Evolutionary conservation across 2,329 filamentous ascomycete species (phyloP), one percentile per base, ranked within the genome.

Genomic region (Pseudopyrenochaeta lycopersici): DNA sequence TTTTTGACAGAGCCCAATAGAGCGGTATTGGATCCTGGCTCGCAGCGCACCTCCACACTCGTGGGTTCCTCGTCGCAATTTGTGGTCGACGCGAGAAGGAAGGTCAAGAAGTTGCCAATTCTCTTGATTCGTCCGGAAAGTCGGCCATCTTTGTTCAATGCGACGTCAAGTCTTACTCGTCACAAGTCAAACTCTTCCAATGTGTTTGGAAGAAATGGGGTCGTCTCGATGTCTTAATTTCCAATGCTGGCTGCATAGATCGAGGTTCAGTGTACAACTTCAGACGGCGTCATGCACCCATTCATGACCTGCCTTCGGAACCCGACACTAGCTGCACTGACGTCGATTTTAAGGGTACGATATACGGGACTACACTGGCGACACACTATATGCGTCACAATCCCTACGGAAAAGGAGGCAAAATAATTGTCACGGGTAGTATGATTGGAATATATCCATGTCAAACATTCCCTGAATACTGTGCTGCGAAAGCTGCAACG

Each of bases 361-460:
- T 84, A 0, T 83, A 82, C 52, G 80, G 81, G 3, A 79, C 77
- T 1, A 76, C 78, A 49, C 70, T 84, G 7, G 80, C 82, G 0
- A 79, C 76, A 1, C 81, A 84, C 58, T 84, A 82, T 63, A 84
- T 84, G 82, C 74, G 81, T 9, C 74, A 82, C 52, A 84, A 83
- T 50, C 42, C 58, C 2, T 60, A 67, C 2, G 65, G 63, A 0
- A 75, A 75, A 0, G 79, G 78, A 2, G 81, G 80, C 1, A 76
- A 71, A 49, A 80, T 83, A 46, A 67, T 82, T 10, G 73, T 76
- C 0, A 82, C 80, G 0, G 73, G 74, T 2, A 81, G 77, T 52
- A 76, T 79, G 51, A 76, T 77, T 1, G 78, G 71, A 1, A 56
- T 83, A 1, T 77, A 78, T 42, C 80, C 82, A 0, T 77, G 80